A percentile compares a stretch with the other conserved stretches of the same genome.
These are phyloP conservation scores for Colletotrichum cordylinicola DNA, from an alignment of 2,329 filamentous ascomycete species.

Conservation along the genomic window DNA sequence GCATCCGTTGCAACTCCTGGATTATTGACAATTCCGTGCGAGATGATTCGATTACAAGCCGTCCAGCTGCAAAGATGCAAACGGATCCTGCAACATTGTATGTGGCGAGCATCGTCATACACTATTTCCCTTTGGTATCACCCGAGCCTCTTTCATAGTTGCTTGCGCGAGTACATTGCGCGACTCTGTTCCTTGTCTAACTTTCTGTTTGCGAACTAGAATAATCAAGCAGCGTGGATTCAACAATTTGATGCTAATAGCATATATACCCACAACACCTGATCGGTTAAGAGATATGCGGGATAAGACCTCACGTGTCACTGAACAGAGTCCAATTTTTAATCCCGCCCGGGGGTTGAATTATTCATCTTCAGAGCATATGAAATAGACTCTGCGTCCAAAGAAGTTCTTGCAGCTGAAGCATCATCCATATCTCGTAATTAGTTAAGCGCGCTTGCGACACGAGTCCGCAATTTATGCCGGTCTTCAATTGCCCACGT, in stretches of 20 bases:
- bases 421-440: too few species aligned
- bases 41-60: rapidly evolving
- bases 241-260: not conserved
- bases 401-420: too few species aligned
- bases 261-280: not conserved
- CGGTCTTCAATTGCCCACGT: too few species aligned
- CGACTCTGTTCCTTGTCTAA: rapidly evolving
- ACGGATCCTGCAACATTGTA: not conserved
- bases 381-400: too few species aligned
- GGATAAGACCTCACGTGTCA: rapidly evolving
- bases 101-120: not conserved
- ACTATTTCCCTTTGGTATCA: rapidly evolving
- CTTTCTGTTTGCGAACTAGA: not conserved
- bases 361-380: too few species aligned
- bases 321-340: too few species aligned
- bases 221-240: rapidly evolving
- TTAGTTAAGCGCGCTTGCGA: too few species aligned
- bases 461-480: too few species aligned
- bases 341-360: too few species aligned
- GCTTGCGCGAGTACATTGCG: rapidly evolving
- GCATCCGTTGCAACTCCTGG: rapidly evolving
- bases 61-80: not conserved
- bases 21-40: not conserved
- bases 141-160: rapidly evolving
- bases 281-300: not conserved